phyloP scores from a whole-genome alignment of 1,139 yeast genomes.

The Scheffersomyces illinoinensis region DNA sequence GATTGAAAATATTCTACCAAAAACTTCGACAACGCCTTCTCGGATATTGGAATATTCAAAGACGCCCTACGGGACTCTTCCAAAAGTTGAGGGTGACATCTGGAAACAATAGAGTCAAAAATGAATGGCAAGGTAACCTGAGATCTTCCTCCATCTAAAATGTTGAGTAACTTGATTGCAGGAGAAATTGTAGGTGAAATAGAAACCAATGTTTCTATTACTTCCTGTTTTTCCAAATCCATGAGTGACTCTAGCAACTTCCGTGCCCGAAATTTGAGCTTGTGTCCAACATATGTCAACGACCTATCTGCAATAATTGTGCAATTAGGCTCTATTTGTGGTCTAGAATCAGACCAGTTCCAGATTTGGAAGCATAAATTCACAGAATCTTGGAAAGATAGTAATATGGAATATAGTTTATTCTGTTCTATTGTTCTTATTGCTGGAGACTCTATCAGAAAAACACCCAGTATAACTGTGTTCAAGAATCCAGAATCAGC shows the following conservation, averaged over 20 bases:
- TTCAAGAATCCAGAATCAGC: constrained; percentile 64
- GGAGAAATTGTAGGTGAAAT: constrained; percentile 21
- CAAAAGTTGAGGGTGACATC: constrained; percentile 32
- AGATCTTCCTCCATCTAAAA: constrained; percentile 83
- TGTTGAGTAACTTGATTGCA: constrained; percentile 58
- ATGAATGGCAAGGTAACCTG: constrained; percentile 72
- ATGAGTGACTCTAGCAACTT: constrained; percentile 69
- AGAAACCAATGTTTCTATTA: constrained; percentile 62
- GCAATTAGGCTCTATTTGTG: constrained; percentile 15
- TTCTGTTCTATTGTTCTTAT: constrained; percentile 55
- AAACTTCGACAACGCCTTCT: constrained; percentile 48
- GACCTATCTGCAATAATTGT: constrained; percentile 38
- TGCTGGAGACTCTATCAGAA: constrained; percentile 73
- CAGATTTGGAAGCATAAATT: constrained; percentile 61
- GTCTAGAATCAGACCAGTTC: constrained; percentile 67
- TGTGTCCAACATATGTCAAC: constrained; percentile 60
- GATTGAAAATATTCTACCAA: constrained; percentile 60
- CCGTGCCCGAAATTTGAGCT: constrained; percentile 71
- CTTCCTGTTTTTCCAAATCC: constrained; percentile 70
- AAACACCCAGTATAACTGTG: constrained; percentile 82
- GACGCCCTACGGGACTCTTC: constrained; percentile 42
- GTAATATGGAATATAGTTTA: constrained; percentile 54
- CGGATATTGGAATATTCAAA: constrained; percentile 43
- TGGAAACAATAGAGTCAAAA: constrained; percentile 51
- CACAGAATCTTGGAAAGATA: constrained; percentile 65